Conservation (phyloP, 2,329 filamentous ascomycete genomes). For the Cladophialophora carrionii region DNA sequence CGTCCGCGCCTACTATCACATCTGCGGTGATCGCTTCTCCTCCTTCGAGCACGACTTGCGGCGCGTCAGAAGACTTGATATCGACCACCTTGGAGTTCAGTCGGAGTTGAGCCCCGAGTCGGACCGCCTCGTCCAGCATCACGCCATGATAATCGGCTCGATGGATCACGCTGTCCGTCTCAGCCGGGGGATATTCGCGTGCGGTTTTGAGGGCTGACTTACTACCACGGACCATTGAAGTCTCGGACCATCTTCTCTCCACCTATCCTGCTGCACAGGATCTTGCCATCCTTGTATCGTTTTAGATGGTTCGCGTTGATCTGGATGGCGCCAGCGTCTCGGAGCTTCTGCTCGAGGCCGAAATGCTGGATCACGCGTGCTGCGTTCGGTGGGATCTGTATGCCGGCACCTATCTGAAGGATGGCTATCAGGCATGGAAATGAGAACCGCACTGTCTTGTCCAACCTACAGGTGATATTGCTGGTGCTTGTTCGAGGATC, state of each 20-base stretch:
- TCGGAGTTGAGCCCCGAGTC: slow-evolving; percentile 46
- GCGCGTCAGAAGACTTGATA: slow-evolving; percentile 40
- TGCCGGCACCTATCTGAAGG: slow-evolving; percentile 41
- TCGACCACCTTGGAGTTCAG: slow-evolving; percentile 38
- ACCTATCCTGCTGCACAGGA: slow-evolving; percentile 37
- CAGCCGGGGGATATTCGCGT: neutral
- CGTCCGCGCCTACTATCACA: slow-evolving; percentile 54
- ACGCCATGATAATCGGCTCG: slow-evolving; percentile 54
- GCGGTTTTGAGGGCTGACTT: neutral
- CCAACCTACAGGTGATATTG: slow-evolving; percentile 18
- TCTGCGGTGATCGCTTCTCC: slow-evolving; percentile 40
- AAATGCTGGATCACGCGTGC: slow-evolving; percentile 40
- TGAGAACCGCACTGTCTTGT: neutral
- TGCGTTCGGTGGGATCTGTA: slow-evolving; percentile 43
- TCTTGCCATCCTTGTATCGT: slow-evolving; percentile 41
- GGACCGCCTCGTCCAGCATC: slow-evolving; percentile 46
- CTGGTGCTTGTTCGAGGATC: slow-evolving; percentile 19
- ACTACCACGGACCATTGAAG: slow-evolving; percentile 19
- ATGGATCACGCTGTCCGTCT: slow-evolving; percentile 43
- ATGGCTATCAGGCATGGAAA: neutral
- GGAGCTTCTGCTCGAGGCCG: slow-evolving; percentile 39
- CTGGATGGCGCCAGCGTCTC: slow-evolving; percentile 37
- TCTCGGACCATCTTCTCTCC: slow-evolving; percentile 14
- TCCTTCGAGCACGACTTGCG: slow-evolving; percentile 39
- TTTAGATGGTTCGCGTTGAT: slow-evolving; percentile 41